Conservation (phyloP, 2,329 filamentous ascomycete genomes). For the Alternaria ethzedia region DNA sequence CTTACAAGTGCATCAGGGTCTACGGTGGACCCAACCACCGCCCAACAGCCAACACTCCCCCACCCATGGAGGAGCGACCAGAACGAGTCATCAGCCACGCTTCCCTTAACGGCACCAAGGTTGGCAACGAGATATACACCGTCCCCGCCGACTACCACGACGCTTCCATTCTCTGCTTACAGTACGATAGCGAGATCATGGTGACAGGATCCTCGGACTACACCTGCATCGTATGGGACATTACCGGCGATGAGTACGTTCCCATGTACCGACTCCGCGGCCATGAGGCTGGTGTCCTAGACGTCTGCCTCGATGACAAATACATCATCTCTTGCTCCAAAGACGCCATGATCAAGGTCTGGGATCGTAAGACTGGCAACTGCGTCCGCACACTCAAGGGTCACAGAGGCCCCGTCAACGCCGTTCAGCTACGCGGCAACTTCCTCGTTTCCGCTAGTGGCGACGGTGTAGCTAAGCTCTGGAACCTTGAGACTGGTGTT, state of each 20-base stretch:
- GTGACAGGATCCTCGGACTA: slow-evolving; percentile 94
- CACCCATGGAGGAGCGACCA: slow-evolving; percentile 49
- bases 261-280: slow-evolving; percentile 79
- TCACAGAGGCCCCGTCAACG: slow-evolving; percentile 92
- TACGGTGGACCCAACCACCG: slow-evolving; percentile 76
- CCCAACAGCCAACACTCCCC: slow-evolving; percentile 59
- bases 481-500: slow-evolving; percentile 89
- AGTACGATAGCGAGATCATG: slow-evolving; percentile 91
- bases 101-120: slow-evolving; percentile 55
- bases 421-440: slow-evolving; percentile 92
- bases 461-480: slow-evolving; percentile 91
- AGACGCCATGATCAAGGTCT: slow-evolving; percentile 90
- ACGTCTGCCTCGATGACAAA: slow-evolving; percentile 89
- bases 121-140: slow-evolving; percentile 56
- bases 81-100: slow-evolving; percentile 53
- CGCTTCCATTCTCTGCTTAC: slow-evolving; percentile 91
- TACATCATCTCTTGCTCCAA: slow-evolving; percentile 98
- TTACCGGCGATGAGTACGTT: slow-evolving; percentile 68
- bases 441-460: slow-evolving; percentile 92
- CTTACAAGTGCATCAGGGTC: slow-evolving; percentile 81
- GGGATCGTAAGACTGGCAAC: slow-evolving; percentile 81
- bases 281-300: slow-evolving; percentile 87
- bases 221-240: slow-evolving; percentile 89
- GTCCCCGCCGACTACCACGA: slow-evolving; percentile 71
- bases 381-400: slow-evolving; percentile 81